These are phyloP conservation scores for Nannochloris sp. DNA, from an alignment of 139 green algal species.

Conservation along the genomic window DNA sequence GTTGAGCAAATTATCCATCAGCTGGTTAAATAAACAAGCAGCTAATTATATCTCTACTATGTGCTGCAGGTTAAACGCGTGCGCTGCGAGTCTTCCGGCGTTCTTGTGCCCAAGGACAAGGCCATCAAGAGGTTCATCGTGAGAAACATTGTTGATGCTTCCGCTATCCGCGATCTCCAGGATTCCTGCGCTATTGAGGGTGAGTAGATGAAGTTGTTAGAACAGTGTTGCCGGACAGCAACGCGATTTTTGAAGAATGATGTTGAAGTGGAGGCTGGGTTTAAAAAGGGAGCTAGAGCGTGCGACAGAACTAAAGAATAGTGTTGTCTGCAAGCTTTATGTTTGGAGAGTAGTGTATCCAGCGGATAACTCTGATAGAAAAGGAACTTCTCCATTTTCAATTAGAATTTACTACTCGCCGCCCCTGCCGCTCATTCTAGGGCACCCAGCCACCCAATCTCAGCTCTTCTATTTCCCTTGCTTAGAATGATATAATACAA, in stretches of 20 bases:
- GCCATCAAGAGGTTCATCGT: conserved; percentile 99
- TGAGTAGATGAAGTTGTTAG: conserved; percentile 24
- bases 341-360: no score
- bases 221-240: neutral
- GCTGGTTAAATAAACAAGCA: neutral
- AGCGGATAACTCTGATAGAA: no score
- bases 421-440: no score
- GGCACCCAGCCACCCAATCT: no score
- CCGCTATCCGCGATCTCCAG: conserved; percentile 97
- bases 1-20: neutral
- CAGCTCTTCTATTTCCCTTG: no score
- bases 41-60: neutral
- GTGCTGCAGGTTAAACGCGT: conserved; percentile 76
- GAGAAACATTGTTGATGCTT: conserved; percentile 93
- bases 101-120: conserved; percentile 97
- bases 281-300: neutral
- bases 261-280: neutral
- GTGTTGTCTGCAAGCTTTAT: no score
- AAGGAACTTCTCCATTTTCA: no score
- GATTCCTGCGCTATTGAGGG: conserved; percentile 85
- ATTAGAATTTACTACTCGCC: no score
- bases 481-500: neutral
- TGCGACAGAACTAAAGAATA: no score
- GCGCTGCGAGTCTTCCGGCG: conserved; percentile 89
- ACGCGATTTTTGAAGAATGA: neutral